Evolutionary conservation across 1,139 yeast species (phyloP), one percentile per base, ranked within the genome.

Genomic region (Kazachstania sp.): DNA sequence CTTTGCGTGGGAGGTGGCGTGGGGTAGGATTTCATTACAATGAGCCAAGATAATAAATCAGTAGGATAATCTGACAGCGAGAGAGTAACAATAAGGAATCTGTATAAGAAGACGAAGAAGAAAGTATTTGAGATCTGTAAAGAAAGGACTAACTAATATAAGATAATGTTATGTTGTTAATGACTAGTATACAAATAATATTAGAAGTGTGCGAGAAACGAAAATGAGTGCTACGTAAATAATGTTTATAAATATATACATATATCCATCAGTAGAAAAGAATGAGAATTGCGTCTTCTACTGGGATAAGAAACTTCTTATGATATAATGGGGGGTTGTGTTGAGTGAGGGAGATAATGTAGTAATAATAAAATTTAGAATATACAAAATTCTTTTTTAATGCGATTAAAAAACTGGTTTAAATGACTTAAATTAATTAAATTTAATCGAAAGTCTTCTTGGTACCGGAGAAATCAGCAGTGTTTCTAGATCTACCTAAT

Each of bases 401-500:
- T 32, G 11, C 36, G 15, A 32, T 32, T 32, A 23, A 23, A 23
- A 7, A 7, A 15, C 11, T 7, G 11, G 18, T 32, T 19, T 15
- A n/a, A n/a, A n/a, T n/a, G n/a, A n/a, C n/a, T n/a, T n/a, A n/a
- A n/a, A n/a, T n/a, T n/a, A n/a, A n/a, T n/a, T n/a, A n/a, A n/a
- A 19, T 20, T 65, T 78, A 83, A 69, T 83, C 90, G 64, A 84
- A 84, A 53, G 90, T 83, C 70, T 79, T 84, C 73, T 83, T 84
- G 67, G 77, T 75, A 65, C 90, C 86, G 71, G 77, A 72, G 79
- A 85, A 80, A 65, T 81, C 75, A 63, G 78, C 73, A 58, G 67
- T 57, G 59, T 63, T 52, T 65, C 64, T 51, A 55, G 57, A 49
- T 46, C 50, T 51, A 41, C 75, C 66, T 64, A 74, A 71, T 65